These are phyloP conservation scores for Saccharomyces hybrid DNA, from an alignment of 1,139 yeast genomes.

Conservation along the genomic window DNA sequence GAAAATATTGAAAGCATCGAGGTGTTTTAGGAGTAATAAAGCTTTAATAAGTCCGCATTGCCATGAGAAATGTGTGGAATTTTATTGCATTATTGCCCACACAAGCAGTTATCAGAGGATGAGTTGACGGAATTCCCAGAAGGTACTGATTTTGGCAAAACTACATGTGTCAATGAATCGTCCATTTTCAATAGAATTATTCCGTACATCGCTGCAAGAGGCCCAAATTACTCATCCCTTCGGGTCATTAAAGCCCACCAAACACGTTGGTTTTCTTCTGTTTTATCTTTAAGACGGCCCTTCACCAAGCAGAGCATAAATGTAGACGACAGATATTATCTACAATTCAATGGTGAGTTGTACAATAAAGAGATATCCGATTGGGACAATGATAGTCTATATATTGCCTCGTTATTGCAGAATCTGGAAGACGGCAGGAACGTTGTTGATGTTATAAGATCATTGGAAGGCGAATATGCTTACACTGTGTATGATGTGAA, in stretches of 20 bases:
- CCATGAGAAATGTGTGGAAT: constrained; percentile 39
- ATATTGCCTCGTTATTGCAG: constrained; percentile 31
- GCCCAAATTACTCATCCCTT: constrained; percentile 43
- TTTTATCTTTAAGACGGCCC: constrained; percentile 72
- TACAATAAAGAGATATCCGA: constrained; percentile 48
- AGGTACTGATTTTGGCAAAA: constrained; percentile 19
- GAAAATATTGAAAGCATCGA: not conserved
- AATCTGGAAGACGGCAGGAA: constrained; percentile 20
- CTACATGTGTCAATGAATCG: constrained; percentile 10
- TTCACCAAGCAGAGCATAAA: constrained; percentile 61
- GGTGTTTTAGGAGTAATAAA: not conserved
- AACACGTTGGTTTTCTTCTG: constrained; percentile 45
- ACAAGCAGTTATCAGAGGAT: constrained; percentile 5
- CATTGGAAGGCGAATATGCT: constrained; percentile 78
- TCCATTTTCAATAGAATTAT: constrained; percentile 31
- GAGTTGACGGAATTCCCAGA: constrained; percentile 19
- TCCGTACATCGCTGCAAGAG: constrained; percentile 44
- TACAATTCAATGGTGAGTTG: constrained; percentile 86
- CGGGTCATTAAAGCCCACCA: constrained; percentile 10
- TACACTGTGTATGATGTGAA: constrained; percentile 41
- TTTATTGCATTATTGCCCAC: constrained; percentile 26
- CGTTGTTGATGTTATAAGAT: constrained; percentile 33
- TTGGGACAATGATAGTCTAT: constrained; percentile 44
- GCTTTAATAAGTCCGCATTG: not conserved
- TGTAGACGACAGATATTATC: constrained; percentile 32